Evolutionary conservation across 768 basidiomycete genomes (phyloP).

Genomic region (Candolleomyces aberdarensis): DNA sequence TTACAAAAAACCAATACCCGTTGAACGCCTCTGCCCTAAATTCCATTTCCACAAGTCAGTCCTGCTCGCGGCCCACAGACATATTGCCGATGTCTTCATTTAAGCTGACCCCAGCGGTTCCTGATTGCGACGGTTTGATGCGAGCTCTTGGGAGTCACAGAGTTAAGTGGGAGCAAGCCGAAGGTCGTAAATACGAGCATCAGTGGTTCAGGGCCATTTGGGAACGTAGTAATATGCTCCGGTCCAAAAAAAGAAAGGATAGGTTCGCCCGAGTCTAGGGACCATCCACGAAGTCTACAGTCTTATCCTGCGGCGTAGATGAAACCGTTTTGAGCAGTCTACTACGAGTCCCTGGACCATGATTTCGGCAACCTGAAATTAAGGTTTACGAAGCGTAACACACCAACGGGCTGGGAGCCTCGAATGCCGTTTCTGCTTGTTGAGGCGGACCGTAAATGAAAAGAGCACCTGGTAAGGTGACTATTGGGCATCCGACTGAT

Average conservation of each 20-base stretch:
- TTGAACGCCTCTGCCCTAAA: conserved; percentile 36
- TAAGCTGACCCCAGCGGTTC: too few species aligned
- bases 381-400: conserved; percentile 16
- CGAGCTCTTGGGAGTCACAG: too few species aligned
- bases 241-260: conserved; percentile 20
- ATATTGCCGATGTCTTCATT: conserved; percentile 22
- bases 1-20: not conserved
- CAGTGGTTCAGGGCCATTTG: not conserved
- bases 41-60: conserved; percentile 44
- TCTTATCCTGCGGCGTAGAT: conserved; percentile 74
- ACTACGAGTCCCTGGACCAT: conserved; percentile 52
- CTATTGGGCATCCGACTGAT: conserved; percentile 32
- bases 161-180: conserved; percentile 33
- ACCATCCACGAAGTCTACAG: conserved; percentile 63
- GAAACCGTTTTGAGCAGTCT: conserved; percentile 55
- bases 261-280: conserved; percentile 50
- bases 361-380: conserved; percentile 4
- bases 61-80: conserved; percentile 54
- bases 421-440: conserved; percentile 18
- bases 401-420: conserved; percentile 48
- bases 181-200: conserved; percentile 55
- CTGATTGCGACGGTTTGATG: too few species aligned
- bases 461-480: conserved; percentile 40
- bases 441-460: conserved; percentile 55
- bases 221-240: not conserved